Conservation (phyloP, 2,329 filamentous ascomycete species). For the Cryoendolithus antarcticus region DNA sequence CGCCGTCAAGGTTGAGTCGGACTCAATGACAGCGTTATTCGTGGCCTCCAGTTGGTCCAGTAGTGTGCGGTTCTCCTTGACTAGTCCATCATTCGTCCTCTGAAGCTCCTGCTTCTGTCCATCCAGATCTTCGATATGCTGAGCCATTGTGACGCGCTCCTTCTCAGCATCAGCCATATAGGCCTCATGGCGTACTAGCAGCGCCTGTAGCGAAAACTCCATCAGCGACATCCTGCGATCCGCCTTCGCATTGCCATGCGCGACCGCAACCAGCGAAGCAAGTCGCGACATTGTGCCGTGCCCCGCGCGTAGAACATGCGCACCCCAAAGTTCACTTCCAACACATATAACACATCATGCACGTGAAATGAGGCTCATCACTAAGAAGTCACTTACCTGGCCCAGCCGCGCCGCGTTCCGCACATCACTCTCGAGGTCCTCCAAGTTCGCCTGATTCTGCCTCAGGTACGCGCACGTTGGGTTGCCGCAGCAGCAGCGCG, state of each 20-base stretch:
- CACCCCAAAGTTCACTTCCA: background rate
- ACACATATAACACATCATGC: no score
- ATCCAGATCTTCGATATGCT: constrained; percentile 66
- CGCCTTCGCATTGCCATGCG: constrained; percentile 3
- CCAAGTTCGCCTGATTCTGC: constrained; percentile 66
- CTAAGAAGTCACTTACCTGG: constrained; percentile 55
- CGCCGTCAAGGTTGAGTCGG: constrained; percentile 65
- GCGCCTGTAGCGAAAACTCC: constrained; percentile 66
- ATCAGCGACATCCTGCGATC: constrained; percentile 40
- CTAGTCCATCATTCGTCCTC: constrained; percentile 60
- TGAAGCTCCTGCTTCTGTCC: constrained; percentile 57
- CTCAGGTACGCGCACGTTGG: constrained; percentile 66
- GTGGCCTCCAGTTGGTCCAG: constrained; percentile 74
- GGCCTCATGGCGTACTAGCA: constrained; percentile 82
- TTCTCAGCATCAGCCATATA: constrained; percentile 88
- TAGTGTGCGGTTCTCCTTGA: constrained; percentile 71
- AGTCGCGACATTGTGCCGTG: background rate
- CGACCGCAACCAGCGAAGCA: constrained; percentile 5
- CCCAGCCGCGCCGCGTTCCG: constrained; percentile 76
- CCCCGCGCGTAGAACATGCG: background rate
- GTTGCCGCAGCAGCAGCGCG: constrained; percentile 71
- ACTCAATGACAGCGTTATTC: constrained; percentile 66
- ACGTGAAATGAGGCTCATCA: background rate
- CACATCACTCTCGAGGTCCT: constrained; percentile 77
- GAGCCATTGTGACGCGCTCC: constrained; percentile 61